Conservation (phyloP, 1,284 basidiomycete genomes). For the Marasmius tenuissimus region DNA sequence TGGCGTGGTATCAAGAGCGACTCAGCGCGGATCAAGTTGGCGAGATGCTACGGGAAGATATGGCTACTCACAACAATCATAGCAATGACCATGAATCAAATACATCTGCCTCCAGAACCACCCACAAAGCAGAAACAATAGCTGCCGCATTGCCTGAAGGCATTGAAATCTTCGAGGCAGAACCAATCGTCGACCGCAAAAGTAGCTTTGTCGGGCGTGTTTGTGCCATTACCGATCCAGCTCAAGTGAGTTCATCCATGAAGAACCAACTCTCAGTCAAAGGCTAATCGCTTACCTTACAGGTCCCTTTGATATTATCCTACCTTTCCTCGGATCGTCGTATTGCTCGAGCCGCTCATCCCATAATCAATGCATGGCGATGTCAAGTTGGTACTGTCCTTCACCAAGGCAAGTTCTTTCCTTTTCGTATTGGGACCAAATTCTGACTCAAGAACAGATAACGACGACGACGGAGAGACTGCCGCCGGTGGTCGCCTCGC, state of each 20-base stretch:
- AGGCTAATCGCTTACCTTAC: not conserved
- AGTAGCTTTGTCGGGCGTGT: slow-evolving; percentile 84
- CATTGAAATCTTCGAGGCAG: slow-evolving; percentile 64
- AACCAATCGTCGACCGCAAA: slow-evolving; percentile 82
- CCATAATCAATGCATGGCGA: slow-evolving; percentile 87
- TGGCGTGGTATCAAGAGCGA: slow-evolving; percentile 70
- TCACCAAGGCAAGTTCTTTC: slow-evolving; percentile 62
- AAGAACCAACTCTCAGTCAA: not conserved
- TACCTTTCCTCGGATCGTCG: slow-evolving; percentile 74
- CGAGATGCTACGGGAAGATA: slow-evolving; percentile 59
- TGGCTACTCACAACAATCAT: not conserved
- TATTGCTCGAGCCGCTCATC: slow-evolving; percentile 81
- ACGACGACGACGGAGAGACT: slow-evolving; percentile 91
- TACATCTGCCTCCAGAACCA: not conserved
- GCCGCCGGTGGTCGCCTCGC: slow-evolving; percentile 87
- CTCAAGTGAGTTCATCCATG: slow-evolving; percentile 50
- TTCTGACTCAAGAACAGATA: slow-evolving; percentile 53
- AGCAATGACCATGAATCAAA: not conserved
- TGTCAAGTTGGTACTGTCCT: slow-evolving; percentile 66
- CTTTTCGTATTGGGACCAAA: not conserved
- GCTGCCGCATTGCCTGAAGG: slow-evolving; percentile 51
- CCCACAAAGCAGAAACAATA: not conserved
- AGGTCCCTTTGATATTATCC: slow-evolving; percentile 75
- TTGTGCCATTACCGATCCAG: slow-evolving; percentile 75
- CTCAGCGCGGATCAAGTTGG: slow-evolving; percentile 56